Percentiles rank a stretch among this genome's conserved stretches.
These are phyloP conservation scores for Wilcoxina mikolae DNA, from an alignment of 495 filamentous ascomycete species.

Conservation along the genomic window DNA sequence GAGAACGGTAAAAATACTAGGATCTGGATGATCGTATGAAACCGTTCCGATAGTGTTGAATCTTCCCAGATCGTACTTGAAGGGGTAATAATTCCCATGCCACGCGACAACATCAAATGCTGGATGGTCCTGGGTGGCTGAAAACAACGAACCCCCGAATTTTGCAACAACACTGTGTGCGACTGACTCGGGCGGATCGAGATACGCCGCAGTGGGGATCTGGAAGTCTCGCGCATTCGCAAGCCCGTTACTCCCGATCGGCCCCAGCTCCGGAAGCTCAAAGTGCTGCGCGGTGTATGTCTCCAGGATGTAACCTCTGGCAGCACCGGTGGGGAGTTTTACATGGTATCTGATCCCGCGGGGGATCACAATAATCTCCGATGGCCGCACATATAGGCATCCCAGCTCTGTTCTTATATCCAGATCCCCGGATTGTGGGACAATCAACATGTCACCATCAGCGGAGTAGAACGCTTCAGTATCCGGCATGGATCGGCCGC, in stretches of 20 bases:
- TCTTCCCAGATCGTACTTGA: slow-evolving; percentile 68
- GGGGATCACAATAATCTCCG: slow-evolving; percentile 76
- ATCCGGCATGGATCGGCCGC: slow-evolving; percentile 56
- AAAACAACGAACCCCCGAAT: slow-evolving; percentile 64
- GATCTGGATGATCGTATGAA: slow-evolving; percentile 63
- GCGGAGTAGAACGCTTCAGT: slow-evolving; percentile 66
- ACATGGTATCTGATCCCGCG: slow-evolving; percentile 70
- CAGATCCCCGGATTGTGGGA: slow-evolving; percentile 63
- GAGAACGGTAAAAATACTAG: slow-evolving; percentile 64
- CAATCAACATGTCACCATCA: slow-evolving; percentile 74
- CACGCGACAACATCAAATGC: slow-evolving; percentile 72
- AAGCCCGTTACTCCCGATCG: slow-evolving; percentile 72
- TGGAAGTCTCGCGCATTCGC: slow-evolving; percentile 83
- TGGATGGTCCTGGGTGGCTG: slow-evolving; percentile 56
- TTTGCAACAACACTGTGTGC: slow-evolving; percentile 51
- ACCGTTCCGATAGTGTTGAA: slow-evolving; percentile 62
- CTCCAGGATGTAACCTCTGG: slow-evolving; percentile 70
- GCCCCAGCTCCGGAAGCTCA: slow-evolving; percentile 65
- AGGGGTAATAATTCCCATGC: slow-evolving; percentile 65
- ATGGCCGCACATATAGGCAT: slow-evolving; percentile 58
- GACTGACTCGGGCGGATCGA: slow-evolving; percentile 31
- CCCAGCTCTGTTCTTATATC: slow-evolving; percentile 71
- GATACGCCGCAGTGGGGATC: slow-evolving; percentile 57
- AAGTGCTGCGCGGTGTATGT: slow-evolving; percentile 58
- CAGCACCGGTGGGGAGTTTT: slow-evolving; percentile 37